Evolutionary conservation across 1,284 basidiomycete species (phyloP).

Genomic region (Cystobasidiaceae sp.): DNA sequence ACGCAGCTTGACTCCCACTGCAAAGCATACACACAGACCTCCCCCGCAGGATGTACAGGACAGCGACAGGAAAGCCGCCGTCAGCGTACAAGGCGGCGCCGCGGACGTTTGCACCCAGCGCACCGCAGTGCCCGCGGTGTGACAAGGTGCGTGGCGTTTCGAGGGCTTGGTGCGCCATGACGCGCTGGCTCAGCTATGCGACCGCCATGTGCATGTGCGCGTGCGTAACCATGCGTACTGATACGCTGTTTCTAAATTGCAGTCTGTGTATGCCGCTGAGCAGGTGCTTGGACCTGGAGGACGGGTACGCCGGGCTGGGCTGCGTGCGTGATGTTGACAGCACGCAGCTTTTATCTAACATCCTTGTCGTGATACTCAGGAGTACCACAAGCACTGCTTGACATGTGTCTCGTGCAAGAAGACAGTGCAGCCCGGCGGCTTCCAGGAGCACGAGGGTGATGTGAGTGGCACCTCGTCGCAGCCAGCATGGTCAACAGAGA

Average conservation of each 20-base stretch:
- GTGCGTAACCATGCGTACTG: too few species aligned
- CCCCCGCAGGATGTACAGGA: background rate
- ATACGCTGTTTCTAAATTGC: too few species aligned
- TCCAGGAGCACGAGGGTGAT: slow-evolving; percentile 48
- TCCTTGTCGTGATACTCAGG: slow-evolving; percentile 37
- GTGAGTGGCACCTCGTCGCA: slow-evolving; percentile 36
- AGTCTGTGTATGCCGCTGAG: slow-evolving; percentile 30
- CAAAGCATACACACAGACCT: too few species aligned
- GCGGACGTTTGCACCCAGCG: slow-evolving; percentile 14
- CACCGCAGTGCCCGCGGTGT: slow-evolving; percentile 22
- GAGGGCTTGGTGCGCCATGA: too few species aligned
- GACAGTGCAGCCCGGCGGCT: slow-evolving; percentile 46
- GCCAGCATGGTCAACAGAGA: too few species aligned
- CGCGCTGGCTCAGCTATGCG: too few species aligned
- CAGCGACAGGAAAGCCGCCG: slow-evolving; percentile 2
- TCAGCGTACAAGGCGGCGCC: slow-evolving; percentile 28
- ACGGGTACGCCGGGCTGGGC: background rate
- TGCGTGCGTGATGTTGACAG: too few species aligned
- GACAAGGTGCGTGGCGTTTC: slow-evolving; percentile 32
- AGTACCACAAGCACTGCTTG: slow-evolving; percentile 50
- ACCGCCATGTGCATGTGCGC: too few species aligned
- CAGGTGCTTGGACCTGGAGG: slow-evolving; percentile 27
- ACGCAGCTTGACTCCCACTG: too few species aligned
- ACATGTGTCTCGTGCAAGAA: slow-evolving; percentile 49
- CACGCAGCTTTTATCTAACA: too few species aligned